Percentiles rank a stretch among this genome's conserved stretches.
Conservation (phyloP, 805 yeast species). For the Candida berthetii region DNA sequence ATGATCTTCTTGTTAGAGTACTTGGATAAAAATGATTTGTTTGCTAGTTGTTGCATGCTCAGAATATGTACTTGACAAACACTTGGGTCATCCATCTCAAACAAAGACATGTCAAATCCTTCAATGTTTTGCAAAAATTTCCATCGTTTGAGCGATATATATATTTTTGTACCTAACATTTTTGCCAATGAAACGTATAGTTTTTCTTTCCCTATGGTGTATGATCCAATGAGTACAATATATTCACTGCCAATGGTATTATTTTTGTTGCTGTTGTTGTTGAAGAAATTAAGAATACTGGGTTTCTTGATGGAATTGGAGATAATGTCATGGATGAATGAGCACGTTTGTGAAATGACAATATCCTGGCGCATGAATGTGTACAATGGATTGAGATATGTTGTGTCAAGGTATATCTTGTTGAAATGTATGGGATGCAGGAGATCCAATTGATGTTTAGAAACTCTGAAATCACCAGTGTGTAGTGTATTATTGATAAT, state of each 20-base stretch:
- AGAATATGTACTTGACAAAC: conserved; percentile 59
- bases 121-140: conserved; percentile 5
- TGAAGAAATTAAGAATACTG: conserved; percentile 31
- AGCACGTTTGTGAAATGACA: conserved; percentile 57
- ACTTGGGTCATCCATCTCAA: conserved; percentile 1
- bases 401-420: conserved; percentile 80
- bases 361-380: conserved; percentile 72
- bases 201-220: conserved; percentile 89
- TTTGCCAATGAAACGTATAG: conserved; percentile 65
- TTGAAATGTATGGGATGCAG: conserved; percentile 32
- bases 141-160: conserved; percentile 30
- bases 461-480: conserved; percentile 91
- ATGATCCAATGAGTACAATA: conserved; percentile 74
- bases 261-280: conserved; percentile 20
- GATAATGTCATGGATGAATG: conserved; percentile 35
- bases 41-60: conserved; percentile 51
- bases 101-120: neutral
- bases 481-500: conserved; percentile 45
- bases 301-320: conserved; percentile 17
- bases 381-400: conserved; percentile 72
- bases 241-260: too few species aligned
- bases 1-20: conserved; percentile 30
- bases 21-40: conserved; percentile 23
- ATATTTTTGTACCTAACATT: conserved; percentile 45
- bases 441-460: conserved; percentile 29